phyloP scores from a whole-genome alignment of 208 protist genomes.

The Cochliopodium minus region DNA sequence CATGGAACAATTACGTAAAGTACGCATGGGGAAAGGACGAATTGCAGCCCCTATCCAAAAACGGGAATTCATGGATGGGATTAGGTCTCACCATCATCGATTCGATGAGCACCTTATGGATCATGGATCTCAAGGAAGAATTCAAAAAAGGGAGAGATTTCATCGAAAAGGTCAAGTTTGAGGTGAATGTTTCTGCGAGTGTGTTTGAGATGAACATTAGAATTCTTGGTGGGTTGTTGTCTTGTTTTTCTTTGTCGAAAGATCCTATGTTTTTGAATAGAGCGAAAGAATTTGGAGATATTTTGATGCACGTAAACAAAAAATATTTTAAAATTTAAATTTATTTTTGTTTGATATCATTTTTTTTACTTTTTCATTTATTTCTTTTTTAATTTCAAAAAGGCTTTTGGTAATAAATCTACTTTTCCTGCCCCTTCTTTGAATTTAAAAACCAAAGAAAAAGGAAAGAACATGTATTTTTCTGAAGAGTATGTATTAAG shows the following conservation, averaged over 20 bases:
- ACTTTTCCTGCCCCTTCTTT: too few relatives aligned
- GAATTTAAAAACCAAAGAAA: too few relatives aligned
- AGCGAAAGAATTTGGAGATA: conserved; percentile 25
- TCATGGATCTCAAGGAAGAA: conserved; percentile 48
- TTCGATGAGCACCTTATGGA: conserved; percentile 44
- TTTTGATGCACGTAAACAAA: conserved; percentile 23
- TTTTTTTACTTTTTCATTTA: too few relatives aligned
- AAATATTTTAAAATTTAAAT: too few relatives aligned
- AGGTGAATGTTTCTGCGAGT: conserved; percentile 15
- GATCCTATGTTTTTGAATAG: conserved; percentile 33
- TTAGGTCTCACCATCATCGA: conserved; percentile 52
- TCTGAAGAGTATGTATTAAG: too few relatives aligned
- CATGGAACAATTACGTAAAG: conserved; percentile 34
- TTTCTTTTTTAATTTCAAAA: too few relatives aligned
- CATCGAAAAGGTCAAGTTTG: conserved; percentile 22
- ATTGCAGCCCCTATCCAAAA: conserved; percentile 29
- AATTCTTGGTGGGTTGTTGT: conserved; percentile 43
- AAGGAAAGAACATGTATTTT: too few relatives aligned
- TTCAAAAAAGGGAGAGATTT: conserved; percentile 32
- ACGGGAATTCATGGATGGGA: conserved; percentile 1
- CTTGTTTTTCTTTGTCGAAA: conserved; percentile 41
- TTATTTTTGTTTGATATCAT: too few relatives aligned
- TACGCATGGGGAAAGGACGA: conserved; percentile 55
- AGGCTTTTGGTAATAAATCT: too few relatives aligned
- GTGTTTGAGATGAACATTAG: conserved; percentile 60